phyloP scores from a whole-genome alignment of 768 basidiomycete species.

The Collybia sp. region DNA sequence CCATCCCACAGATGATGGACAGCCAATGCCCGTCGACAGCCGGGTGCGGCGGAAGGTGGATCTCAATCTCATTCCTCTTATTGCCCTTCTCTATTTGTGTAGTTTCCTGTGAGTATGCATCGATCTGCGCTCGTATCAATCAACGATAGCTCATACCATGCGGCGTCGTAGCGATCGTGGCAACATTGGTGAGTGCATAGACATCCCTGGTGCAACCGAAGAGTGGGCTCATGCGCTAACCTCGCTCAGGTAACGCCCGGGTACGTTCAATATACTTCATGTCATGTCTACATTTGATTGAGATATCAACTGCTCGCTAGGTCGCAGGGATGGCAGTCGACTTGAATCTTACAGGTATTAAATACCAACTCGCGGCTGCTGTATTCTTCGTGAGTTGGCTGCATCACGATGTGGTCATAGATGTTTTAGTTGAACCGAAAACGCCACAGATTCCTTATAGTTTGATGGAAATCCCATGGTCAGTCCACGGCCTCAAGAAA shows the following conservation, averaged over 20 bases:
- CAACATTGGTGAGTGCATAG: constrained; percentile 32
- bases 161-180: constrained; percentile 30
- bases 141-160: background rate
- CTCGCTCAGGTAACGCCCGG: constrained; percentile 30
- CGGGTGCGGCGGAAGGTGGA: constrained; percentile 17
- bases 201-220: too few relatives aligned
- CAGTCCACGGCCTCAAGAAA: background rate
- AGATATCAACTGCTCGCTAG: constrained; percentile 8
- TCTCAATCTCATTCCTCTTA: constrained; percentile 26
- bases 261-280: constrained; percentile 1
- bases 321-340: constrained; percentile 41
- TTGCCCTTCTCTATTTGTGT: constrained; percentile 31
- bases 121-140: background rate
- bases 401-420: background rate
- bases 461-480: constrained; percentile 22
- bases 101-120: constrained; percentile 23
- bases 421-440: background rate
- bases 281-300: background rate
- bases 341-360: constrained; percentile 16
- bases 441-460: constrained; percentile 18
- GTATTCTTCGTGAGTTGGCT: constrained; percentile 18
- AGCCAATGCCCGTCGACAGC: constrained; percentile 2
- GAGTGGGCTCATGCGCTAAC: background rate
- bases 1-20: background rate
- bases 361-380: constrained; percentile 20